Evolutionary conservation across 2,329 filamentous ascomycete genomes (phyloP).

Genomic region (Pseudocercospora pini-densiflorae): DNA sequence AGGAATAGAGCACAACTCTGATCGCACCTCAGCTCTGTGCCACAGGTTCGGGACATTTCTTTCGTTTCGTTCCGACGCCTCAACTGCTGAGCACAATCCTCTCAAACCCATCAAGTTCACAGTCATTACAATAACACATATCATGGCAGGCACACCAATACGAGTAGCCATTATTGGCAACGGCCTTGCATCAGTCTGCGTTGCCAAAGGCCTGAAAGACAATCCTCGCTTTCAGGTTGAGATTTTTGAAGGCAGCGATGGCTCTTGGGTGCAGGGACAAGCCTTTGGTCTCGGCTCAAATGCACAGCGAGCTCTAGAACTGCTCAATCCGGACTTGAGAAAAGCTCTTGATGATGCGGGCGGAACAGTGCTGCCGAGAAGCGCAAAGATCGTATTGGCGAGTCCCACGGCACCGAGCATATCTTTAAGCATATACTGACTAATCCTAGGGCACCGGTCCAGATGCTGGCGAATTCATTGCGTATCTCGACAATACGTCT

Average conservation of each 20-base stretch:
- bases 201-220: slow-evolving; percentile 11
- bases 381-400: slow-evolving; percentile 17
- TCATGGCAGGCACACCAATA: background rate
- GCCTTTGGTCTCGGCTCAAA: slow-evolving; percentile 18
- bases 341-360: slow-evolving; percentile 18
- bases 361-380: slow-evolving; percentile 12
- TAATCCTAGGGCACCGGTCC: background rate
- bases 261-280: slow-evolving; percentile 8
- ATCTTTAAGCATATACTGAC: background rate
- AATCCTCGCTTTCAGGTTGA: slow-evolving; percentile 14
- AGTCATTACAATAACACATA: background rate
- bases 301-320: slow-evolving; percentile 15
- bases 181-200: slow-evolving; percentile 18
- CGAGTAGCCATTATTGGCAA: slow-evolving; percentile 18
- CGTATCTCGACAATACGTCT: background rate
- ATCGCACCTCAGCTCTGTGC: slow-evolving; percentile 3
- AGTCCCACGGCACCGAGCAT: background rate
- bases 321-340: slow-evolving; percentile 16
- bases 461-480: slow-evolving; percentile 3
- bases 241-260: slow-evolving; percentile 16
- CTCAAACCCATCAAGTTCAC: background rate
- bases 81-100: background rate
- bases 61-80: slow-evolving; percentile 1
- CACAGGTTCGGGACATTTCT: slow-evolving; percentile 2
- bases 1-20: slow-evolving; percentile 1